Base-by-base conservation (phyloP, 352 stramenopile genomes). In the Phytophthora hibernalis region DNA sequence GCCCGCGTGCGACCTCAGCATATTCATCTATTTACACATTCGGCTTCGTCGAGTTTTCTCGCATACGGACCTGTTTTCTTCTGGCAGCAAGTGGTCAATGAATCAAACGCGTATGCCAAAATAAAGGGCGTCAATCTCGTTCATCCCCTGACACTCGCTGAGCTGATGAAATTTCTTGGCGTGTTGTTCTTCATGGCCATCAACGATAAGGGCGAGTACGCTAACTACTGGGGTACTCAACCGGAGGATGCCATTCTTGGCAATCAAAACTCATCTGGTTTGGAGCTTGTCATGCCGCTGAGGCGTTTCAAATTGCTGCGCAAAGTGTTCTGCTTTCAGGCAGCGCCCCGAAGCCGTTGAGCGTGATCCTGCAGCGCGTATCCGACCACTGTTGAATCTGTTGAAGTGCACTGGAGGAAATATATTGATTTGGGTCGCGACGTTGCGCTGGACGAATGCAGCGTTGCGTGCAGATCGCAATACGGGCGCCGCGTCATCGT, bases 161-260 rank as follows among this genome's bases (percentile, higher is more conserved):
- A 79, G 44, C 30, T 79, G 9, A 65, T 75, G 65, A 61, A 47
- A 44, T 79, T 79, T 22, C 16, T 79, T 43, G 70, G 53, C 40
- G 61, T 79, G 18, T 13, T 75, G 6, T 79, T 62, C 28, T 79
- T 61, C 43, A 75, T 72, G 56, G 37, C 28, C 2, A 18, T 68
- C 3, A 59, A 55, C 1, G 38, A 74, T 37, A 77, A 73, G 20
- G 53, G 68, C 5, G 61, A 66, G 31, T 55, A 63, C 18, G 51
- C 68, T 11, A 68, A 71, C 61, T 71, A 76, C 61, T 78, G 70
- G 61, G 65, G 52, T 5, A 51, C 2, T 1, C 60, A 78, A 45
- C 20, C 54, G 0, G 65, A 70, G n/a, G 49, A 63, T 37, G n/a
- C 11, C 1, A 75, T 70, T 13, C 62, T 72, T 10, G 40, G 38